These are phyloP conservation scores for Phalaenopsis aphrodite DNA, from an alignment of 106 monocot genomes.

Conservation along the genomic window DNA sequence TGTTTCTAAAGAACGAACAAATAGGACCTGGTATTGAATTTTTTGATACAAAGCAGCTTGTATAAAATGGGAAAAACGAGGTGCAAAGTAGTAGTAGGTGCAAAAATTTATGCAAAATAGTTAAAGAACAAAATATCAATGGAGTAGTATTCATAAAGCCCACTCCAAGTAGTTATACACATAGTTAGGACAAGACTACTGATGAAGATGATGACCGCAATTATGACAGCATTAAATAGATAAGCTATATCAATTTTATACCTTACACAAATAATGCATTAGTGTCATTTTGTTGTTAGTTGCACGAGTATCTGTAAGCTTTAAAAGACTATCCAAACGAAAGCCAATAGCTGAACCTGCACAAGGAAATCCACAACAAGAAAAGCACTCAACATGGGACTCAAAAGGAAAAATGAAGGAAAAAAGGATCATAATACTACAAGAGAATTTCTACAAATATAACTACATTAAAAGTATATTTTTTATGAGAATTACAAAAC, in stretches of 20 bases:
- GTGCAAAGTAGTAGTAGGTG: not conserved
- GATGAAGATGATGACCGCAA: not conserved
- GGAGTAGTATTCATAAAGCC: not conserved
- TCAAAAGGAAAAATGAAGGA: not conserved
- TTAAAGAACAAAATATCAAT: not conserved
- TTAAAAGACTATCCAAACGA: constrained; percentile 73
- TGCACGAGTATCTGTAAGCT: constrained; percentile 88
- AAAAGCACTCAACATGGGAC: not conserved
- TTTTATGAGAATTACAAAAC: not conserved
- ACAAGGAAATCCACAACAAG: constrained; percentile 1
- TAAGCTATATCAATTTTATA: constrained; percentile 3
- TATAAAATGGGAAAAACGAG: not conserved
- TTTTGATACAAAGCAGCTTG: not conserved
- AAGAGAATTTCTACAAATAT: not conserved
- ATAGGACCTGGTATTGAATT: not conserved
- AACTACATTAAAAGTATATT: not conserved
- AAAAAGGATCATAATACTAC: not conserved
- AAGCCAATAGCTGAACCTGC: constrained; percentile 71
- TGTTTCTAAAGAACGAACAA: not conserved
- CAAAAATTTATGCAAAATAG: not conserved
- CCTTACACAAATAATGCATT: constrained; percentile 98
- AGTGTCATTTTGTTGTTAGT: constrained; percentile 85
- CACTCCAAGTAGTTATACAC: not conserved
- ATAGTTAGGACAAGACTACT: not conserved
- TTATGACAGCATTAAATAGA: not conserved